Evolutionary conservation across 2,329 filamentous ascomycete species (phyloP), one percentile per base, ranked within the genome.

Genomic region (Teratosphaeria pseudoeucalypti): DNA sequence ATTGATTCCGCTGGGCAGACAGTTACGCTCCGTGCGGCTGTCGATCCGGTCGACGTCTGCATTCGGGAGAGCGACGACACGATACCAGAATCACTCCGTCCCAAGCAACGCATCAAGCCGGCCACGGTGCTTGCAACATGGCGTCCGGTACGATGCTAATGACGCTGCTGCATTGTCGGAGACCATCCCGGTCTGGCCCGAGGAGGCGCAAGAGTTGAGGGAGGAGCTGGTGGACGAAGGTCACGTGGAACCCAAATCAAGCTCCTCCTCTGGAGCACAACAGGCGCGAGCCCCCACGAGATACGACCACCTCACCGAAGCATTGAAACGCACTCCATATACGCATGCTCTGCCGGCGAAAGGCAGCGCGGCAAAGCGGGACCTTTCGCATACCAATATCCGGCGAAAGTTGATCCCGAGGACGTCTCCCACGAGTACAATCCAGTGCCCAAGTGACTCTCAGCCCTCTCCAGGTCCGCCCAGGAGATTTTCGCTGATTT

Each of bases 1-100:
- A 54, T 57, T 71, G 65, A 71, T 69, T 60, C 67, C 69, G 57
- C 67, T 72, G 47, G 70, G 68, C 66, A 66, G 62, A 59, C 69
- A 68, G 65, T 65, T 71, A 43, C 64, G 68, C 29, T 60, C 60
- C 55, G 69, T 71, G 19, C 61, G 70, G 53, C 54, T 64, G 60
- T 57, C 60, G 54, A 64, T 58, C 60, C 39, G 34, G 19, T 34
- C 19, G 14, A 34, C n/a, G 56, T 23, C n/a, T 32, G 56, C 27
- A 29, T 23, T 16, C 23, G n/a, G 19, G 2, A n/a, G 29, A 32
- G 29, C 19, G 29, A 55, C 34, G 9, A 12, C 32, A 14, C 29
- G n/a, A 39, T 19, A 55, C 19, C 55, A 52, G 56, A 19, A 11
- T 6, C 23, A 34, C 37, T 34, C 12, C 23, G 39, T n/a, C 3